Evolutionary conservation across 257 asterid species (phyloP).

Genomic region (Schizonepeta tenuifolia): DNA sequence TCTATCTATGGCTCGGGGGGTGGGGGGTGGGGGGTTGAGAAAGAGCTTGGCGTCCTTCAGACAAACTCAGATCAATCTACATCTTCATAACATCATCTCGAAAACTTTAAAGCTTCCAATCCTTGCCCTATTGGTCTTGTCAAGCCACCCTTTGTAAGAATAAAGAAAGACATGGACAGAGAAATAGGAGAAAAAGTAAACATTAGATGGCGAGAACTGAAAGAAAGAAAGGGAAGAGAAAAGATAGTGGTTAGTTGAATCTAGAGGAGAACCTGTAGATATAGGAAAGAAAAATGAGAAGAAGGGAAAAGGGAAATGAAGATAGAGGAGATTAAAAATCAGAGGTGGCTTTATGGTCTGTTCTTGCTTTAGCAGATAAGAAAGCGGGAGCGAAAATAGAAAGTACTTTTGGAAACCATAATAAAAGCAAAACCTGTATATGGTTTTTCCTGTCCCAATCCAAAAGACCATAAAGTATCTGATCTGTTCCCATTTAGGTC

Average conservation of each 20-base stretch:
- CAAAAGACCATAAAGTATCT: neutral
- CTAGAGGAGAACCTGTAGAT: neutral
- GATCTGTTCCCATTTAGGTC: neutral
- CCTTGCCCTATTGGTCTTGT: neutral
- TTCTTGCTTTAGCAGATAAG: neutral
- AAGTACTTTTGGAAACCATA: neutral
- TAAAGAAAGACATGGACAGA: neutral
- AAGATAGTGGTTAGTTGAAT: neutral
- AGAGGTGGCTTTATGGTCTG: constrained; percentile 1
- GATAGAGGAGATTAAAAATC: neutral
- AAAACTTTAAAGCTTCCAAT: neutral
- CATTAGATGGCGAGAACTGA: neutral
- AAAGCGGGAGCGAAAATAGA: neutral
- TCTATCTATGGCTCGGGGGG: neutral
- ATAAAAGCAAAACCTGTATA: neutral
- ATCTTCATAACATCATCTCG: neutral
- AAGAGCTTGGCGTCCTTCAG: neutral
- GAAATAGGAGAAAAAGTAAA: neutral
- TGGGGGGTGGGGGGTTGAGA: neutral
- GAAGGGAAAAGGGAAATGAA: neutral
- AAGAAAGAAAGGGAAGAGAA: neutral
- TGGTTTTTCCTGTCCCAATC: neutral
- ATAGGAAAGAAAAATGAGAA: neutral
- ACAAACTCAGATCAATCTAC: neutral
- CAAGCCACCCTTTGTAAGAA: neutral